Conservation (phyloP, 805 yeast genomes). For the Candida morakotiae region DNA sequence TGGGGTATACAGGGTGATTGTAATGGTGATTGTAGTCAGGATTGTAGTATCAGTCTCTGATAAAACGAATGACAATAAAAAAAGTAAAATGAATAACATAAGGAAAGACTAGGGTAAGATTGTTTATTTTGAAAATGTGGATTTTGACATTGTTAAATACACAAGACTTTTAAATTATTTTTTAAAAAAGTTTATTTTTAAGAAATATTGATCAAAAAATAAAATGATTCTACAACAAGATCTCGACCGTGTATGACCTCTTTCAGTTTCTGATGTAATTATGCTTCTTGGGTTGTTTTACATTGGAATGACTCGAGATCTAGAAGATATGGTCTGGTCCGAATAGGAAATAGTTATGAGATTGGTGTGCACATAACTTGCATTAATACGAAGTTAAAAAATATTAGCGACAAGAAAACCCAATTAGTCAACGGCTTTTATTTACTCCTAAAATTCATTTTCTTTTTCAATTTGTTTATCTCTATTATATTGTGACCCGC, state of each 20-base stretch:
- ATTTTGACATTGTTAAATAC: not conserved
- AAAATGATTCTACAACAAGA: too few relatives aligned
- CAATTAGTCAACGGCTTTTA: too few relatives aligned
- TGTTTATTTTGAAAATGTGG: not conserved
- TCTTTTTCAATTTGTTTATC: slow-evolving; percentile 69
- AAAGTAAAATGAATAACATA: slow-evolving; percentile 4
- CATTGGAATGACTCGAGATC: not conserved
- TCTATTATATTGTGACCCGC: slow-evolving; percentile 83
- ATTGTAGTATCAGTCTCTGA: slow-evolving; percentile 35
- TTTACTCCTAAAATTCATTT: slow-evolving; percentile 81
- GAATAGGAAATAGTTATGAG: not conserved
- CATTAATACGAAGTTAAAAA: too few relatives aligned
- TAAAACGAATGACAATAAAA: slow-evolving; percentile 13
- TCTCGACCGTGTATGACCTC: too few relatives aligned
- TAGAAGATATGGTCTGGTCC: not conserved
- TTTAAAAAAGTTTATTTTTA: not conserved
- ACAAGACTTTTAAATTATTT: not conserved
- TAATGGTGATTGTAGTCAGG: slow-evolving; percentile 41
- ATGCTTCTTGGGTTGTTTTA: too few relatives aligned
- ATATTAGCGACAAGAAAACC: too few relatives aligned
- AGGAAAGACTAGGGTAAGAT: slow-evolving; percentile 17
- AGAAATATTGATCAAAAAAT: too few relatives aligned
- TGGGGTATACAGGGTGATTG: slow-evolving; percentile 44
- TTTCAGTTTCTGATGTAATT: too few relatives aligned
- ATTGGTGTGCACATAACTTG: not conserved